A percentile compares a stretch with the other conserved stretches of the same genome.
Conservation (phyloP, 169 alveolate genomes). For the Plasmodium cynomolgi region DNA sequence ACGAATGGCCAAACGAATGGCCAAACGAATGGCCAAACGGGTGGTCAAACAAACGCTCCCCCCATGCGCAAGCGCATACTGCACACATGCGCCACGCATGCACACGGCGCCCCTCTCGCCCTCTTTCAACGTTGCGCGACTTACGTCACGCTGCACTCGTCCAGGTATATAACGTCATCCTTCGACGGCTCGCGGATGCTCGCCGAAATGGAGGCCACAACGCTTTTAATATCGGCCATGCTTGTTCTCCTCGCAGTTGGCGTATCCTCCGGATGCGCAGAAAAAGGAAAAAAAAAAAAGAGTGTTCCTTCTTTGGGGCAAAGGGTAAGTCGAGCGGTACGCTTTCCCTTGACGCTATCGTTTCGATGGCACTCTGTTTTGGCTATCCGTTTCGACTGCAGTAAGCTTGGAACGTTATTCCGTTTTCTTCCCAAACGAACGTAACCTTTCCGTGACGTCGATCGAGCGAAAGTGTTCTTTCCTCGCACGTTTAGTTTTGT, state of each 20-base stretch:
- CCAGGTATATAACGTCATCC: constrained; percentile 56
- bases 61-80: neutral
- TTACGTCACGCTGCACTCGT: constrained; percentile 71
- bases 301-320: neutral
- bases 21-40: neutral
- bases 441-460: neutral
- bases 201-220: constrained; percentile 37
- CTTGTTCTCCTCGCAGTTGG: neutral
- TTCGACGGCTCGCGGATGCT: constrained; percentile 47
- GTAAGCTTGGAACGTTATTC: neutral
- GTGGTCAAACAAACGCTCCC: neutral
- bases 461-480: neutral
- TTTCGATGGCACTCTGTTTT: neutral
- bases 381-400: neutral
- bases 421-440: neutral
- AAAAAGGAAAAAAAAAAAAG: neutral
- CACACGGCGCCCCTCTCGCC: neutral
- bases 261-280: neutral
- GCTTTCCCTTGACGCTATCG: neutral
- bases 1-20: neutral
- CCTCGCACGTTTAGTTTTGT: neutral
- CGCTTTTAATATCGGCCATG: constrained; percentile 50
- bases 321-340: neutral
- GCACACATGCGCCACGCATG: neutral
- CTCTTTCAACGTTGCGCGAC: neutral